Percentiles rank a stretch among this genome's conserved stretches.
phyloP scores from a whole-genome alignment of 805 yeast species.

The Metschnikowia reukaufii region DNA sequence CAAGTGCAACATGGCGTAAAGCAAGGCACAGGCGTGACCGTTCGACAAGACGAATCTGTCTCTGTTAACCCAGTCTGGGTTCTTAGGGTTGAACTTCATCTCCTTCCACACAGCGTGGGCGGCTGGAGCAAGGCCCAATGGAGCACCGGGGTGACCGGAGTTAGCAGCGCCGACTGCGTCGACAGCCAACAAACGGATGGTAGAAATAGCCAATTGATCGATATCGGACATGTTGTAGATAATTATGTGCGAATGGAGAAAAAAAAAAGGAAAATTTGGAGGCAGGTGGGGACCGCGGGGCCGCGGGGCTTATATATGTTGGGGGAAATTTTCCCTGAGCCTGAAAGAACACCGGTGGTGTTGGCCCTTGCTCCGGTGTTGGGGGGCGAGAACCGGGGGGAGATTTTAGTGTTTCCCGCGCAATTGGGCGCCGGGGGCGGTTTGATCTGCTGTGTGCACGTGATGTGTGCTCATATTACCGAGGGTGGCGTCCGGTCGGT shows the following conservation, averaged over 20 bases:
- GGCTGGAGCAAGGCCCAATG: conserved; percentile 95
- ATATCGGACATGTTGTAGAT: conserved; percentile 32
- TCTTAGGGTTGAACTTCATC: conserved; percentile 84
- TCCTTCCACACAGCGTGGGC: conserved; percentile 84
- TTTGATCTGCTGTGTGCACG: not conserved
- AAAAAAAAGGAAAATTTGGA: conserved; percentile 2
- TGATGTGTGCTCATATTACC: not conserved
- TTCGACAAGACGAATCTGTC: conserved; percentile 94
- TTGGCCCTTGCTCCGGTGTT: conserved; percentile 5
- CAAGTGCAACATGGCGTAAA: conserved; percentile 81
- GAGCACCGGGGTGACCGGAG: conserved; percentile 99
- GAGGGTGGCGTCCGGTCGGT: conserved; percentile 2
- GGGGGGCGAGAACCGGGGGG: conserved; percentile 6
- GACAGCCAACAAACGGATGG: conserved; percentile 85
- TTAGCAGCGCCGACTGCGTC: conserved; percentile 87
- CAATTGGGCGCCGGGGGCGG: not conserved
- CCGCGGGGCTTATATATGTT: conserved; percentile 3
- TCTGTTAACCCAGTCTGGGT: conserved; percentile 91
- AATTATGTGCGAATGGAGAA: not conserved
- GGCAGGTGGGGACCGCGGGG: not conserved
- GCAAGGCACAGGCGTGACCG: conserved; percentile 93
- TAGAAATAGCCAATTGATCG: conserved; percentile 75
- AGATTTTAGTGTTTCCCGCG: not conserved
- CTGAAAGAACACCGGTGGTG: not conserved
- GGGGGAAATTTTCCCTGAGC: not conserved